phyloP scores from a whole-genome alignment of 768 basidiomycete genomes.

The Rhizopogon vesiculosus region DNA sequence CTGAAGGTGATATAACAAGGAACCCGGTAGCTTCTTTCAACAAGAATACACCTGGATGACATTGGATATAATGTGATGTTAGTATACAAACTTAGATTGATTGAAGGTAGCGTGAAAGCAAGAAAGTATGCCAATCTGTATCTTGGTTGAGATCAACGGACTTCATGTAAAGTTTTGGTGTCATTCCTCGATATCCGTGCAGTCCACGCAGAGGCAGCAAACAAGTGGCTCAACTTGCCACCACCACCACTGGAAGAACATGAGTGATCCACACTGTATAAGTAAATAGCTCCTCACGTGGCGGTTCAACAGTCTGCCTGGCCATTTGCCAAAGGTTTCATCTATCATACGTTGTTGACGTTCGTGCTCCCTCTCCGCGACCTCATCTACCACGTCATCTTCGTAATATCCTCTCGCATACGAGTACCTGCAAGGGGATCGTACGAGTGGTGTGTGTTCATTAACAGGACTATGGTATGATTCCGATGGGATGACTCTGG shows the following conservation, averaged over 20 bases:
- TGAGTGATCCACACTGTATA: background rate
- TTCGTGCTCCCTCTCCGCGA: conserved; percentile 30
- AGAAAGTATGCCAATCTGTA: background rate
- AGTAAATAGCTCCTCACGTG: conserved; percentile 43
- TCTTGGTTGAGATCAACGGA: background rate
- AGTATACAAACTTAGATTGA: conserved; percentile 2
- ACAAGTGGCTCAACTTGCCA: conserved; percentile 64
- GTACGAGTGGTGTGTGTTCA: conserved; percentile 38
- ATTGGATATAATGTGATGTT: background rate
- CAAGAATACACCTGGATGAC: background rate
- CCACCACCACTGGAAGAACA: conserved; percentile 74
- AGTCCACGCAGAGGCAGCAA: conserved; percentile 52
- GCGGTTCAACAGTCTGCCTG: conserved; percentile 59
- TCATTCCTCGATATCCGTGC: conserved; percentile 49
- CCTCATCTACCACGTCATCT: conserved; percentile 20
- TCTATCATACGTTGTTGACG: conserved; percentile 44
- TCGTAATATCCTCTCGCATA: conserved; percentile 18
- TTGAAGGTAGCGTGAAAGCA: conserved; percentile 12
- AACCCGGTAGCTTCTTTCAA: conserved; percentile 2
- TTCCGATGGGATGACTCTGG: background rate
- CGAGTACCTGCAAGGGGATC: conserved; percentile 16
- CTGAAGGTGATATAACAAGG: conserved; percentile 8
- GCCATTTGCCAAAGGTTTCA: conserved; percentile 61
- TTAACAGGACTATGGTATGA: conserved; percentile 11
- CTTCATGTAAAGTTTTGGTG: background rate